Base-by-base conservation (phyloP, 345 rosid species). In the Angophora floribunda region DNA sequence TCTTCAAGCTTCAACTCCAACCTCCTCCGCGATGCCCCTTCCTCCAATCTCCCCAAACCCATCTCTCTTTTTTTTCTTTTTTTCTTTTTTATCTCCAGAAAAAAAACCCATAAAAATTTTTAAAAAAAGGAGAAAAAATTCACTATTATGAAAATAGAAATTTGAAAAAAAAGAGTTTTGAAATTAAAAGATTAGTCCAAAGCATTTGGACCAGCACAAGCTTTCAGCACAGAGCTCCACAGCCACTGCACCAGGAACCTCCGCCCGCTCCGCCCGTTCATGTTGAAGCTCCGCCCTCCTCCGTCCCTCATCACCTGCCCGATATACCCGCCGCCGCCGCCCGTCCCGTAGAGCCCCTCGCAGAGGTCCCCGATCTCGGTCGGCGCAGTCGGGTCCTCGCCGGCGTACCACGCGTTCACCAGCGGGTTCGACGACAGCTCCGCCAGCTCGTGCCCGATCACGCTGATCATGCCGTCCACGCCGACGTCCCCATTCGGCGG, bases 391-490 rank as follows among this genome's bases (percentile, higher is more conserved):
- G 99, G 99, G 52, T 98, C 99, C 89, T 96, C 98, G 14, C 99
- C 99, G 22, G 99, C 99, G 87, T 98, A 98, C 99, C 99, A 98
- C 3, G 99, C 99, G 70, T 98, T 98, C 78, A 97, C 94, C 86
- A 98, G 79, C 5, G 99, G 99, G 85, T 98, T 98, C 21, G 99
- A 93, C 4, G 98, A 85, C 45, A 98, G 91, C 90, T 98, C 99
- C 1, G 99, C 99, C 11, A 98, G 88, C 93, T 98, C 99, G 87
- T 97, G 99, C 8, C 94, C 99, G 45, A 98, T 98, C 86, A 98
- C 99, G 89, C 99, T 98, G 36, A 98, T 94, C 99, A 98, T 98
- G 65, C 98, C 99, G 79, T 98, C 99, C 7, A 95, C 93, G 0
- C 99, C 99, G 17, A 95, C 91, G 45, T 96, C 99, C 9, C 97